Base-by-base conservation (phyloP, 345 rosid species). In the thale cress (Arabidopsis thaliana) region DNA sequence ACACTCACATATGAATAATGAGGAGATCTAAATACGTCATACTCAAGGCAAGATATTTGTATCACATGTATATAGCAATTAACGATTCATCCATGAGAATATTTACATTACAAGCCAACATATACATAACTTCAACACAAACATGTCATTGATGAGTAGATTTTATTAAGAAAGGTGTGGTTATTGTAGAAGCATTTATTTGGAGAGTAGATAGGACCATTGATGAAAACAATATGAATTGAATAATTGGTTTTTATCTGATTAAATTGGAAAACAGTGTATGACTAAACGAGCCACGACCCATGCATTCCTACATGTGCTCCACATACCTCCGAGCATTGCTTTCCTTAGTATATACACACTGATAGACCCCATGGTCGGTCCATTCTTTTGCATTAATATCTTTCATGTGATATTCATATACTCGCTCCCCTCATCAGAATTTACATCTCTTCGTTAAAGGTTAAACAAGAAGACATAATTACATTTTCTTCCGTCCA, bases 211-310 rank as follows among this genome's bases (percentile, higher is more conserved):
- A 16, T 16, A 16, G 72, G 72, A 23, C 59, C 78, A 38, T 14
- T 1, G 46, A 55, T 64, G 71, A 73, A 64, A 64, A 73, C 57
- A 53, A 55, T 42, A 55, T 33, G 69, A 62, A 52, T 25, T 59
- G 44, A 71, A 63, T 40, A 60, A 48, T 25, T 49, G 32, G 59
- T 9, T 12, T 25, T 59, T 38, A 16, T 51, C 7, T 62, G 30
- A 42, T 52, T 13, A 53, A 52, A 52, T 32, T 16, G 68, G 55
- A 51, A 62, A 72, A 30, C 32, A 61, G 63, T 13, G 23, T 23
- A 8, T 28, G 78, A 65, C 32, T 24, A 57, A 65, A 36, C n/a
- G 78, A 74, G 72, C 12, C 11, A 74, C 78, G 78, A 65, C 72
- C 66, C 66, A 65, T 65, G 72, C 72, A 57, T 10, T 10, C 65